phyloP scores from a whole-genome alignment of 2,329 filamentous ascomycete genomes.

The Coniochaeta pulveracea region DNA sequence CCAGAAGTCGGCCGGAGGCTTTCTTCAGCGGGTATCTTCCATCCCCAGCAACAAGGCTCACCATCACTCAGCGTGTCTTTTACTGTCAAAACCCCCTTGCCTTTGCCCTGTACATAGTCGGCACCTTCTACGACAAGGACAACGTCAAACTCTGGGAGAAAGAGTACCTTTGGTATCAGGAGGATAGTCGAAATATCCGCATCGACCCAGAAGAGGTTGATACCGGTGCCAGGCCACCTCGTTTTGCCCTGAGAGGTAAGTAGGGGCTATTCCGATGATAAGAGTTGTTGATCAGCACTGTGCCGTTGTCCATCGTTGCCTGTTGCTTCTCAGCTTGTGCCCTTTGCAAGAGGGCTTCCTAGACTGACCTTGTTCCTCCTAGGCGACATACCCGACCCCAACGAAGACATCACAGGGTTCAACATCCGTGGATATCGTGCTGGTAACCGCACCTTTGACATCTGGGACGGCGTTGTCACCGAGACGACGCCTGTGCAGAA shows the following conservation, averaged over 20 bases:
- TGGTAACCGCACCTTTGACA: constrained; percentile 6
- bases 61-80: constrained; percentile 10
- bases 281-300: too few species aligned
- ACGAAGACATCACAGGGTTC: constrained; percentile 5
- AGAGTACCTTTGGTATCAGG: constrained; percentile 17
- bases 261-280: too few species aligned
- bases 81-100: constrained; percentile 11
- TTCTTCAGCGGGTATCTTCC: constrained; percentile 2
- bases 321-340: too few species aligned
- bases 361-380: too few species aligned
- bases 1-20: neutral
- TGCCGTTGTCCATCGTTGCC: too few species aligned
- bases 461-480: constrained; percentile 4
- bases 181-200: constrained; percentile 1
- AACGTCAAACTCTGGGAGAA: constrained; percentile 19
- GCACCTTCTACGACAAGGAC: constrained; percentile 20
- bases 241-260: constrained; percentile 2
- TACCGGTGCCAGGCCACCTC: neutral
- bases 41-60: constrained; percentile 1
- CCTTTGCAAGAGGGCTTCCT: too few species aligned
- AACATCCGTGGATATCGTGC: constrained; percentile 5
- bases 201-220: neutral
- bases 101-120: constrained; percentile 21
- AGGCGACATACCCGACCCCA: constrained; percentile 4
- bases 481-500: neutral